A percentile compares a stretch with the other conserved stretches of the same genome.
Evolutionary conservation across 495 filamentous ascomycete genomes (phyloP).

Genomic region (Podospora comata): DNA sequence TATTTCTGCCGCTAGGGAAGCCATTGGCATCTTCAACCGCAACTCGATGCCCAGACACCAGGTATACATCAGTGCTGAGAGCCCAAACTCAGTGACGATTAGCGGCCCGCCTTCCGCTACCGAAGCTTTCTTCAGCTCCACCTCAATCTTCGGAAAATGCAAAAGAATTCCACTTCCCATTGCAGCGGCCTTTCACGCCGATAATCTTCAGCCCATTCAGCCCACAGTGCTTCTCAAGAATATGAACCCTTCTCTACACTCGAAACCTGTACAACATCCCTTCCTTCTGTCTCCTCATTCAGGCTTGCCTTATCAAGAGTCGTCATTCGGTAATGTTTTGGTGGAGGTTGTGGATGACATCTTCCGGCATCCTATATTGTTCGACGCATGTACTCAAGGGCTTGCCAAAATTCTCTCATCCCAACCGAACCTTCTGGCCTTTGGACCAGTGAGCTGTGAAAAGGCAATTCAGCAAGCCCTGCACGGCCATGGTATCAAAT

Average conservation of each 20-base stretch:
- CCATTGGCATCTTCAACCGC: constrained; percentile 31
- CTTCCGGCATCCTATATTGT: constrained; percentile 14
- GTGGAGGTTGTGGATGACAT: constrained; percentile 13
- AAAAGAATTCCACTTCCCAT: constrained; percentile 55
- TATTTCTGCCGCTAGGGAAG: constrained; percentile 31
- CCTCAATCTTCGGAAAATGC: constrained; percentile 2
- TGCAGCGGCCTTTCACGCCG: constrained; percentile 52
- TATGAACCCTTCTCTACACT: constrained; percentile 1
- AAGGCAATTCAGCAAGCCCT: constrained; percentile 15
- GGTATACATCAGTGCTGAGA: constrained; percentile 26
- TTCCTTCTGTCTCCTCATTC: constrained; percentile 19
- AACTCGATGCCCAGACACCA: constrained; percentile 9
- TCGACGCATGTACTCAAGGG: constrained; percentile 11
- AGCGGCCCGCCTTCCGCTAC: constrained; percentile 35
- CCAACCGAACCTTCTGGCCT: constrained; percentile 1
- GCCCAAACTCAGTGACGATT: constrained; percentile 37
- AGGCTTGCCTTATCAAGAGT: constrained; percentile 8
- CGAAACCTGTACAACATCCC: constrained; percentile 9
- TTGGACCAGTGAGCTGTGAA: constrained; percentile 18
- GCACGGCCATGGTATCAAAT: constrained; percentile 1
- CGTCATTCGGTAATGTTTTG: constrained; percentile 10
- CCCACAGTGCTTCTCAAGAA: neutral
- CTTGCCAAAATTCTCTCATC: neutral
- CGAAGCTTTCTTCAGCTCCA: constrained; percentile 6
- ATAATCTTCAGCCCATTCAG: constrained; percentile 14